phyloP scores from a whole-genome alignment of 2,329 filamentous ascomycete species.

The Nothophoma quercina region DNA sequence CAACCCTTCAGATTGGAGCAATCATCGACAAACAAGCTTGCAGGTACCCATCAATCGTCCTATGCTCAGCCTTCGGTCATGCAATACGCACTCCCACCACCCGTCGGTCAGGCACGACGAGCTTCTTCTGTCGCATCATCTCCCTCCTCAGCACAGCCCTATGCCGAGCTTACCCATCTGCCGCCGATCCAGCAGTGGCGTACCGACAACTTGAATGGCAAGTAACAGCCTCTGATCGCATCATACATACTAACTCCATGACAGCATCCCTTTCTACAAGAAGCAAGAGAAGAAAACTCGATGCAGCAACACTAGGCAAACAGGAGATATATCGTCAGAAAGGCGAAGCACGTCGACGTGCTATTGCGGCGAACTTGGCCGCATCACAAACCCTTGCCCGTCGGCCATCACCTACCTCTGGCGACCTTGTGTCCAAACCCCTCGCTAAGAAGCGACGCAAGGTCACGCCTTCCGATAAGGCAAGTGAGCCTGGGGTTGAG shows the following conservation, averaged over 20 bases:
- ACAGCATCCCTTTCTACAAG: background rate
- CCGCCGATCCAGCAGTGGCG: constrained; percentile 27
- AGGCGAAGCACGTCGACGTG: constrained; percentile 5
- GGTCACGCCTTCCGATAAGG: background rate
- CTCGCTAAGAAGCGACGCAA: constrained; percentile 1
- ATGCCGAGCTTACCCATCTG: background rate
- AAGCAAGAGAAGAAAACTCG: background rate
- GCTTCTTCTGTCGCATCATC: background rate
- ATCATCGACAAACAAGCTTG: no score
- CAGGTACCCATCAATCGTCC: background rate
- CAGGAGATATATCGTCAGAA: constrained; percentile 8
- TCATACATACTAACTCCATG: background rate
- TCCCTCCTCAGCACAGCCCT: background rate
- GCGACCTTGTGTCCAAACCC: background rate
- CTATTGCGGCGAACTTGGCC: background rate
- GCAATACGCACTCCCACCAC: background rate
- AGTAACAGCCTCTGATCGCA: no score
- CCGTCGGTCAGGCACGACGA: background rate
- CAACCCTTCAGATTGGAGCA: no score
- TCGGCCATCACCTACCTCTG: background rate
- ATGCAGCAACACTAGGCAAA: background rate
- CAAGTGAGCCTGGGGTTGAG: background rate
- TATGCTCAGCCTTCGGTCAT: background rate
- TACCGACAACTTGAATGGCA: constrained; percentile 8
- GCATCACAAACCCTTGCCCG: background rate